Evolutionary conservation across 1,284 basidiomycete species (phyloP).

Genomic region (Fistulinella staudtii): DNA sequence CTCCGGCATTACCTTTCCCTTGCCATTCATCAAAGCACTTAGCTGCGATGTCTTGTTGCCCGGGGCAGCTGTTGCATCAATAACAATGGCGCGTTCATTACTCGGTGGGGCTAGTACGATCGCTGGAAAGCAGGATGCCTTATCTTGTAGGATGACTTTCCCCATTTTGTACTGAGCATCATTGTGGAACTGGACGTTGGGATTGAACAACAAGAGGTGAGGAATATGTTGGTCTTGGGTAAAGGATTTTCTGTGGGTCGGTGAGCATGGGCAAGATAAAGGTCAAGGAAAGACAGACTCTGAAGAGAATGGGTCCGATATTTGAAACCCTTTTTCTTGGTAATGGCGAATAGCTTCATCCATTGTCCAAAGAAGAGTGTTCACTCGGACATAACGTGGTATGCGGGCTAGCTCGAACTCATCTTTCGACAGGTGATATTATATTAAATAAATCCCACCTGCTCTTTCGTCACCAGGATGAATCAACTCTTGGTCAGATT

Average conservation of each 20-base stretch:
- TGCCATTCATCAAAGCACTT: slow-evolving; percentile 79
- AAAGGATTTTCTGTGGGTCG: slow-evolving; percentile 51
- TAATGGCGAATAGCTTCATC: slow-evolving; percentile 57
- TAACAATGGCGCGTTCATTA: slow-evolving; percentile 52
- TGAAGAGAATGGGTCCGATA: slow-evolving; percentile 49
- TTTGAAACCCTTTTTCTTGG: slow-evolving; percentile 48
- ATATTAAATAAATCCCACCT: slow-evolving; percentile 50
- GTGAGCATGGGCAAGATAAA: slow-evolving; percentile 6
- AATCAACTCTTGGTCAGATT: slow-evolving; percentile 64
- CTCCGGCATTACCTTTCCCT: slow-evolving; percentile 60
- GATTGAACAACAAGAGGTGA: slow-evolving; percentile 76
- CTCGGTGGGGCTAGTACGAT: slow-evolving; percentile 67
- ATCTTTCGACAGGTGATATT: too few relatives aligned
- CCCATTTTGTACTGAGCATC: slow-evolving; percentile 67
- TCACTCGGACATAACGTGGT: slow-evolving; percentile 84
- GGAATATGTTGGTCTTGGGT: slow-evolving; percentile 75
- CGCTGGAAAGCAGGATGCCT: slow-evolving; percentile 96
- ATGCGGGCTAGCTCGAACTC: slow-evolving; percentile 67
- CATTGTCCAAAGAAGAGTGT: slow-evolving; percentile 66
- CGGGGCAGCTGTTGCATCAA: slow-evolving; percentile 95
- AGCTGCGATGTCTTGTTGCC: slow-evolving; percentile 98
- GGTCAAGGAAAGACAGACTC: slow-evolving; percentile 38
- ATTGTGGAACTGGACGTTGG: slow-evolving; percentile 56
- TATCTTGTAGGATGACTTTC: slow-evolving; percentile 91
- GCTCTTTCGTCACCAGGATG: slow-evolving; percentile 56